Conservation (phyloP, 257 asterid genomes). For the Penstemon davidsonii region DNA sequence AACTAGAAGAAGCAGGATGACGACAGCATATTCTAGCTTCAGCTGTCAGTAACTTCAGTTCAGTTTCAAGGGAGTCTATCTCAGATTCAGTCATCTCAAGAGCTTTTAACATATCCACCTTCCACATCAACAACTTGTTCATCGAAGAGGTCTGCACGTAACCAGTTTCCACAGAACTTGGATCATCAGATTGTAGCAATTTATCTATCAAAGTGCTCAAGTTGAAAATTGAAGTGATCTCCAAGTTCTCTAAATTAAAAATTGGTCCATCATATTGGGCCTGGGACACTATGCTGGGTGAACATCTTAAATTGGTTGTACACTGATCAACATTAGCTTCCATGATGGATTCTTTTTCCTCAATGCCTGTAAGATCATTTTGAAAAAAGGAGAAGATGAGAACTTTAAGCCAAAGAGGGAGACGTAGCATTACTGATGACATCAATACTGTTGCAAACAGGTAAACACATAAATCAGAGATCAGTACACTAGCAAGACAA, state of each 20-base stretch:
- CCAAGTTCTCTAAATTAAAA: conserved; percentile 72
- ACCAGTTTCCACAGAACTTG: conserved; percentile 49
- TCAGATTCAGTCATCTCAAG: conserved; percentile 81
- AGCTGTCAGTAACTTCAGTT: conserved; percentile 55
- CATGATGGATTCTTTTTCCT: conserved; percentile 62
- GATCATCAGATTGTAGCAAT: conserved; percentile 60
- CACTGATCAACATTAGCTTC: conserved; percentile 43
- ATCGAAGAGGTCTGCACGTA: conserved; percentile 57
- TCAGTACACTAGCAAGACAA: no score
- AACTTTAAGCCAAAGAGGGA: not conserved
- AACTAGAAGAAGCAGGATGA: conserved; percentile 46
- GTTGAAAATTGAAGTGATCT: conserved; percentile 53
- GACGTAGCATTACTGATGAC: no score
- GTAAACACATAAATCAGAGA: no score
- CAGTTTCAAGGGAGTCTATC: conserved; percentile 86
- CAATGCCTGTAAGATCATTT: conserved; percentile 55
- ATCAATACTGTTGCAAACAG: no score
- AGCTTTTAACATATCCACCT: conserved; percentile 63
- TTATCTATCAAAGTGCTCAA: conserved; percentile 65
- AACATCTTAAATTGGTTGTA: conserved; percentile 52
- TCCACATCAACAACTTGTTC: conserved; percentile 73
- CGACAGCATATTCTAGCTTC: conserved; percentile 35
- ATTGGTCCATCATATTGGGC: conserved; percentile 45
- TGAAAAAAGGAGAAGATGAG: conserved; percentile 16
- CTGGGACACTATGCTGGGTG: conserved; percentile 51